A percentile compares a stretch with the other conserved stretches of the same genome.
phyloP scores from a whole-genome alignment of 2,329 filamentous ascomycete species.

The Fusarium tjaetaba region DNA sequence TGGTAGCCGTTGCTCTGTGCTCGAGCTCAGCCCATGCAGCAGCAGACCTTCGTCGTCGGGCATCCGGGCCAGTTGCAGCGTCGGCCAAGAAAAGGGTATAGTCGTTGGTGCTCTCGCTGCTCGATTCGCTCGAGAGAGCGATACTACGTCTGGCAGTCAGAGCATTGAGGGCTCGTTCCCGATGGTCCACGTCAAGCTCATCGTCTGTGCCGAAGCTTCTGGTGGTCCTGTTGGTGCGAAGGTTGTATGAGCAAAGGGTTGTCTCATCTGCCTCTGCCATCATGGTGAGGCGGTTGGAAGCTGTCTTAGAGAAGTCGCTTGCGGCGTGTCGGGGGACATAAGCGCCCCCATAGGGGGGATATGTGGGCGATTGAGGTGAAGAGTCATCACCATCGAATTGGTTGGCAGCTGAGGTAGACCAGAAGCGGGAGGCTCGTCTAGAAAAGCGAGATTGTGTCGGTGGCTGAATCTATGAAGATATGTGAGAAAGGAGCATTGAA shows the following conservation, averaged over 20 bases:
- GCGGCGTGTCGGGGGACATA: conserved; percentile 48
- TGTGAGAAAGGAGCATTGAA: not conserved
- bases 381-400: conserved; percentile 21
- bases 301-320: conserved; percentile 43
- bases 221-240: not conserved
- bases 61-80: conserved; percentile 14
- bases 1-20: conserved; percentile 5
- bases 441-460: conserved; percentile 23
- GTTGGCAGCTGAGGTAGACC: conserved; percentile 36
- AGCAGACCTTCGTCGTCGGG: conserved; percentile 19
- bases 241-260: conserved; percentile 38
- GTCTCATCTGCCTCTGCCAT: conserved; percentile 35
- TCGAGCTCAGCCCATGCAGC: conserved; percentile 35
- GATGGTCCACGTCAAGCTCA: conserved; percentile 28
- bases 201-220: conserved; percentile 10
- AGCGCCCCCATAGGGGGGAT: conserved; percentile 13
- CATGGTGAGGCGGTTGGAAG: conserved; percentile 27
- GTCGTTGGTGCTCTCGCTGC: conserved; percentile 27
- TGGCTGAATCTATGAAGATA: not conserved
- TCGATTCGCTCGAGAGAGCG: conserved; percentile 5
- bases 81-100: conserved; percentile 39
- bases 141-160: conserved; percentile 19
- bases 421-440: conserved; percentile 38
- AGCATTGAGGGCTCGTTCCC: conserved; percentile 30
- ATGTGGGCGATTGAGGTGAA: conserved; percentile 7